Base-by-base conservation (phyloP, 768 basidiomycete genomes). In the Mycena belliarum region DNA sequence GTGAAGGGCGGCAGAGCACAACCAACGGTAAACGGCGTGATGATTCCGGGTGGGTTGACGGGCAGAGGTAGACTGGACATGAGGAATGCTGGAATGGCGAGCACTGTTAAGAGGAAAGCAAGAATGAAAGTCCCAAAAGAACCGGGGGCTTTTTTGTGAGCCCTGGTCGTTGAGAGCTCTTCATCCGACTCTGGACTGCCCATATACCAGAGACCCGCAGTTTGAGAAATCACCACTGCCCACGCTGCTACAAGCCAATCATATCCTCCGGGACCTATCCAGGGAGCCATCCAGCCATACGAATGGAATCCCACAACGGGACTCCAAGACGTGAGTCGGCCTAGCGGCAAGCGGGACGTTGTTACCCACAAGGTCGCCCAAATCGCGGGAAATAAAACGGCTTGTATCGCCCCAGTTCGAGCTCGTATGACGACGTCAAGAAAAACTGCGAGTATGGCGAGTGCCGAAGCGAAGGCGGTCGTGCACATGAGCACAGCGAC, bases 171-270 rank as follows among this genome's bases (percentile, higher is more conserved):
- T 16, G 33, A 42, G 28, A 66, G 63, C 15, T 66, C 66, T 20
- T 69, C 61, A 32, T 32, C 29, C n/a, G n/a, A n/a, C 29, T 70
- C 69, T 5, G 60, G 25, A 26, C 9, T 10, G 28, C 79, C 81
- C 69, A 91, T 85, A 43, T 83, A 79, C 86, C 83, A 88, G 24
- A 65, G 69, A 26, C 81, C 83, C 9, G 80, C 66, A 2, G 73
- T 64, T 61, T 87, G 80, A 9, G 87, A 82, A 25, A 82, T 63
- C 11, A 91, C 77, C 11, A 84, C 82, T 6, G 89, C 88, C 87
- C 88, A 93, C 9, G 83, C 85, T n/a, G 82, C 91, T 8, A 82
- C 78, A 25, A 88, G 68, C 87, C 89, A 93, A 68, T 93, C 89
- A 56, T 83, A 78, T 9, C 81, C 83, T 29, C 76, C 70, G 29